Conservation (phyloP, 1,139 yeast genomes). For the Tardiomyces depauwii region DNA sequence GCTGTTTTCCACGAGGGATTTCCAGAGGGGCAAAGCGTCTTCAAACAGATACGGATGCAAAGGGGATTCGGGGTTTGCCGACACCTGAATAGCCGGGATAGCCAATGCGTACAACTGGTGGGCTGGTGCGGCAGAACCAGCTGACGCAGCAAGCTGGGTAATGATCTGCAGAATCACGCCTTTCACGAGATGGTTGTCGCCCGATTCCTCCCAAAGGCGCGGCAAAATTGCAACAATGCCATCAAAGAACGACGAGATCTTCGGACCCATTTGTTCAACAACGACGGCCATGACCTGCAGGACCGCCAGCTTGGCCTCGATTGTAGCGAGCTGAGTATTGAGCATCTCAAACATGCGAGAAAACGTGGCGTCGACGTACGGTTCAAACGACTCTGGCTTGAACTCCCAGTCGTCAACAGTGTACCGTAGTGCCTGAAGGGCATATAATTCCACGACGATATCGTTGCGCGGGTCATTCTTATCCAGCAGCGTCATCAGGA, state of each 20-base stretch:
- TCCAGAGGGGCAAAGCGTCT: conserved; percentile 86
- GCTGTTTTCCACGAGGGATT: conserved; percentile 49
- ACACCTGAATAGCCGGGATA: conserved; percentile 49
- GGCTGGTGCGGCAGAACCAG: conserved; percentile 42
- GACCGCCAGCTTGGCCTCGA: conserved; percentile 62
- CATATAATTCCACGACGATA: conserved; percentile 62
- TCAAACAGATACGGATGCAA: conserved; percentile 58
- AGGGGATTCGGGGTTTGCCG: conserved; percentile 56
- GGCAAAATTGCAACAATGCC: conserved; percentile 57
- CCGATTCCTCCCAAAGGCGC: conserved; percentile 54
- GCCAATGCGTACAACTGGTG: conserved; percentile 49
- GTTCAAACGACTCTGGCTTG: conserved; percentile 51
- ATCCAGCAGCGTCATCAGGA: conserved; percentile 38
- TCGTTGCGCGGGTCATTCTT: conserved; percentile 42
- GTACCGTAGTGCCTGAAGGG: conserved; percentile 58
- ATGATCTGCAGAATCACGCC: conserved; percentile 62
- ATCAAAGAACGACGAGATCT: conserved; percentile 24
- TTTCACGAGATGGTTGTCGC: conserved; percentile 54
- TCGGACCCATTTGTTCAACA: conserved; percentile 40
- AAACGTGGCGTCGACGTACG: conserved; percentile 48
- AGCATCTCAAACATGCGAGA: conserved; percentile 35
- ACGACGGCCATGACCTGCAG: conserved; percentile 56
- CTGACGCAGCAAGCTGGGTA: conserved; percentile 50
- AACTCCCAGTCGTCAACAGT: conserved; percentile 85
- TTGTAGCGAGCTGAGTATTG: conserved; percentile 37